Base-by-base conservation (phyloP, 345 rosid species). In the Gossypium herbaceum region DNA sequence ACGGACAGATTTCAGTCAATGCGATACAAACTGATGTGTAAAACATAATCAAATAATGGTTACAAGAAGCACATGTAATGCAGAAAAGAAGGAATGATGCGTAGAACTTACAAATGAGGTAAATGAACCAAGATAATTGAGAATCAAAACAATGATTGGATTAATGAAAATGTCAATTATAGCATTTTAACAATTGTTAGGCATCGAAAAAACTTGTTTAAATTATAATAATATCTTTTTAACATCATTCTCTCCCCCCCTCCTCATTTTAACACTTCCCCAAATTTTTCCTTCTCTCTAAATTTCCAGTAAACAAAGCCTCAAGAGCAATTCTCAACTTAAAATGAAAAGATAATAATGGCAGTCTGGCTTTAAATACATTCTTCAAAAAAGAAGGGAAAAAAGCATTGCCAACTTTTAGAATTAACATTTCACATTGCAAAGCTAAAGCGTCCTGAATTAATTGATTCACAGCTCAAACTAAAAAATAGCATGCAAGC, bases 401-500 rank as follows among this genome's bases (percentile, higher is more conserved):
- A 5, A 63, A 63, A 39, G 47, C 47, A 34, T 39, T 7, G 45
- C 16, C 20, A 34, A 20, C 68, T 17, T 34, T 16, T 16, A 34
- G 68, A 20, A 63, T 39, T 63, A 16, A 62, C 67, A 17, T 60
- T 59, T 60, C 60, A 34, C 41, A 5, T 34, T 34, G 7, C 41
- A 34, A 34, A 34, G 7, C 41, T 34, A 34, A 34, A 5, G 41
- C 7, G 41, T 34, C 41, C 41, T 34, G 7, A 34, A 5, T 34
- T 34, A 34, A 34, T 34, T 34, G 41, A 34, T 34, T 34, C 41
- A 1, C 41, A 34, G 41, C 41, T 34, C 41, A 34, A 15, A 25
- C 73, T 20, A 17, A 70, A 70, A 51, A 27, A 27, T 13, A 70
- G 17, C 61, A 48, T 7, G 58, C 58, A 52, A 52, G 73, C 45